Percentiles rank a stretch among this genome's conserved stretches.
Evolutionary conservation across 257 asterid species (phyloP).

Genomic region (Solanum appendiculatum): DNA sequence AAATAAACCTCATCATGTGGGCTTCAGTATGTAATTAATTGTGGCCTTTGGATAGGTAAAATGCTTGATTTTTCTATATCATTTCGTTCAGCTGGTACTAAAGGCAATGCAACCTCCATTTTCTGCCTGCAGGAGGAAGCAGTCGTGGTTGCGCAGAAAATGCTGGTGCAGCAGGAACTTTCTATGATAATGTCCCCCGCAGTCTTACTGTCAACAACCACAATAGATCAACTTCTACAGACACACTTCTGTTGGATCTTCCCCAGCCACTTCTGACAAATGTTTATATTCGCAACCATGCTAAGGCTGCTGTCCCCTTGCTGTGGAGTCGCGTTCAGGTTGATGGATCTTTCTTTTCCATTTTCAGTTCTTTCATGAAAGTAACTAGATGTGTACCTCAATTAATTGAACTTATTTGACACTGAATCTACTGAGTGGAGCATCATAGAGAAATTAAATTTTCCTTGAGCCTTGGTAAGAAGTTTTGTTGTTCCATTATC

Average conservation of each 20-base stretch:
- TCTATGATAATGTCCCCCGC: slow-evolving; percentile 88
- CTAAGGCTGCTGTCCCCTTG: slow-evolving; percentile 94
- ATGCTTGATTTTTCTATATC: not conserved
- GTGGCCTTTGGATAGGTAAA: not conserved
- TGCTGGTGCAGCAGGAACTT: slow-evolving; percentile 99
- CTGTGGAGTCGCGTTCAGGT: slow-evolving; percentile 99
- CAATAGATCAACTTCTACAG: slow-evolving; percentile 68
- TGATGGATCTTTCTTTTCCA: not conserved
- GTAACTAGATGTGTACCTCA: not conserved
- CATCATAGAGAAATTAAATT: not conserved
- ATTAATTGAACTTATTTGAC: not conserved
- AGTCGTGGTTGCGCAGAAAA: slow-evolving; percentile 87
- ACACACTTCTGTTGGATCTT: slow-evolving; percentile 88
- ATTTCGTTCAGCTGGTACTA: not conserved
- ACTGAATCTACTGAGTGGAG: not conserved
- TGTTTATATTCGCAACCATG: slow-evolving; percentile 69
- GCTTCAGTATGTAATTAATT: not conserved
- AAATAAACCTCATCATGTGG: not conserved
- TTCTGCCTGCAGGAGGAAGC: slow-evolving; percentile 70
- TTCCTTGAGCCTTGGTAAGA: not conserved
- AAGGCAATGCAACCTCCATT: slow-evolving; percentile 8
- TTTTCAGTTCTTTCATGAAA: not conserved
- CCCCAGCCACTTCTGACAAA: slow-evolving; percentile 90
- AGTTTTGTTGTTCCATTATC: not conserved
- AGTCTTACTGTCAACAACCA: slow-evolving; percentile 90